Percentiles rank a stretch among this genome's conserved stretches.
phyloP scores from a whole-genome alignment of 2,329 filamentous ascomycete species.

The Aspergillus uvarum region DNA sequence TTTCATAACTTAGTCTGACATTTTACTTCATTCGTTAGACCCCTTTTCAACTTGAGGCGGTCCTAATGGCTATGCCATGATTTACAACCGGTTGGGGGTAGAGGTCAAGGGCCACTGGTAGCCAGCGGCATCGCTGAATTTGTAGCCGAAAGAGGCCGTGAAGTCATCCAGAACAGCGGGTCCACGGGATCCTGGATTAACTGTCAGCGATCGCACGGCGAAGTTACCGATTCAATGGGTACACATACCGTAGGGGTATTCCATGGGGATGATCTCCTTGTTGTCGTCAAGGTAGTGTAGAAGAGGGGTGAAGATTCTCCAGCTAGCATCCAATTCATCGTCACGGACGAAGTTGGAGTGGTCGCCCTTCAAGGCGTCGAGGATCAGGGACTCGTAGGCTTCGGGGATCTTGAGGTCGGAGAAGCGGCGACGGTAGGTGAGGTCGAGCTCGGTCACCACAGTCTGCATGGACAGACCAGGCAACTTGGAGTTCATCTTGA shows the following conservation, averaged over 20 bases:
- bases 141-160: conserved; percentile 96
- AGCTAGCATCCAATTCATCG: conserved; percentile 94
- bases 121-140: conserved; percentile 93
- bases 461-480: conserved; percentile 99
- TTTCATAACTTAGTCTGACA: conserved; percentile 4
- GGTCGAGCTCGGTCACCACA: conserved; percentile 94
- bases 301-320: conserved; percentile 97
- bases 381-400: conserved; percentile 95
- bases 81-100: conserved; percentile 77
- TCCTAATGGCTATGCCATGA: not conserved
- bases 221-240: not conserved
- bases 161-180: conserved; percentile 97
- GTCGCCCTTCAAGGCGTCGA: conserved; percentile 97
- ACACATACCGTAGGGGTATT: conserved; percentile 92
- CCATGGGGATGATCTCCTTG: conserved; percentile 99
- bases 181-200: conserved; percentile 77
- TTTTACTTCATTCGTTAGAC: conserved; percentile 4
- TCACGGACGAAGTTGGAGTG: conserved; percentile 99
- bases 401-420: conserved; percentile 99
- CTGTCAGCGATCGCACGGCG: conserved; percentile 9
- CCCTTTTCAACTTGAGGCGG: not conserved
- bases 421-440: conserved; percentile 97
- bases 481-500: conserved; percentile 99
- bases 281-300: conserved; percentile 98
- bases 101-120: conserved; percentile 91